Conservation (phyloP, 108 stramenopile species). For the Bacterosira constricta region DNA sequence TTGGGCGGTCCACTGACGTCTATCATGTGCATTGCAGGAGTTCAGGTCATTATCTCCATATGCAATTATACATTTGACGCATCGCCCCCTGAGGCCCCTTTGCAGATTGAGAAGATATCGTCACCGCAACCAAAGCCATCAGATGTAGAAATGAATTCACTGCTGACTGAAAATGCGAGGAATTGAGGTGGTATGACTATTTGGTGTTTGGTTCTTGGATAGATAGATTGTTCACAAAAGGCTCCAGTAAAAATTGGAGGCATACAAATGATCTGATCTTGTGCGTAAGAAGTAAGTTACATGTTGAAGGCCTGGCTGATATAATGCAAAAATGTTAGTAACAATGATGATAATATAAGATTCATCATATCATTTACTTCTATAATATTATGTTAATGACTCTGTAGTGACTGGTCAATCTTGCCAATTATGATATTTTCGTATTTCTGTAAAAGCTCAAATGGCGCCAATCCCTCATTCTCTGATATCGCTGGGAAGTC, state of each 20-base stretch:
- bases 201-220: too few relatives aligned
- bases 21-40: slow-evolving; percentile 79
- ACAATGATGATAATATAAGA: too few relatives aligned
- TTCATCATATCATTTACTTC: too few relatives aligned
- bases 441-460: slow-evolving; percentile 37
- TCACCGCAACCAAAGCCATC: background rate
- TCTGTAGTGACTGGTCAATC: background rate
- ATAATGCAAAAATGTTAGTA: too few relatives aligned
- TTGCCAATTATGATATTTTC: slow-evolving; percentile 27
- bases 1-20: slow-evolving; percentile 78
- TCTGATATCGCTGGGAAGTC: slow-evolving; percentile 40
- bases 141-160: slow-evolving; percentile 21
- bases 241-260: too few relatives aligned
- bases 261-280: too few relatives aligned
- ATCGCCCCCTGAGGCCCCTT: slow-evolving; percentile 40
- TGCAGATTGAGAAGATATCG: slow-evolving; percentile 15
- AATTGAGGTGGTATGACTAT: too few relatives aligned
- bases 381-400: too few relatives aligned
- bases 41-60: slow-evolving; percentile 80
- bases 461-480: slow-evolving; percentile 12
- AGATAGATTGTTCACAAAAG: too few relatives aligned
- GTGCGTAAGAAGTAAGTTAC: too few relatives aligned
- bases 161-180: slow-evolving; percentile 4
- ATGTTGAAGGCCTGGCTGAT: too few relatives aligned
- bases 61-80: slow-evolving; percentile 86